Conservation (phyloP, 2,329 filamentous ascomycete genomes). For the Epichloe gansuensis region DNA sequence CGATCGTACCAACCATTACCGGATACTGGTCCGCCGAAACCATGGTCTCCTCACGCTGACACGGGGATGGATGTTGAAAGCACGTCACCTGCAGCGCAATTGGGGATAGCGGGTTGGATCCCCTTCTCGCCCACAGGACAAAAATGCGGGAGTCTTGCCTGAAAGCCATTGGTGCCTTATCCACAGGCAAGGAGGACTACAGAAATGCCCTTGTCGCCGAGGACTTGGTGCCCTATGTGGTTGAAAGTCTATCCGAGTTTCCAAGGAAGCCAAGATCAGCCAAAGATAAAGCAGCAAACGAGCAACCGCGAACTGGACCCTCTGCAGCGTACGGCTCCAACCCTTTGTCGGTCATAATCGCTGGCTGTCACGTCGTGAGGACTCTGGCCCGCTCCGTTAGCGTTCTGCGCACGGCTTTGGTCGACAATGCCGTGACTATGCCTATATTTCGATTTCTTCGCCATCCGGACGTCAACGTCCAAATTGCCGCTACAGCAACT, state of each 20-base stretch:
- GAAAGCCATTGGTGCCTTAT: constrained; percentile 69
- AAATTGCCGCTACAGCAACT: constrained; percentile 73
- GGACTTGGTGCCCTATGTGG: constrained; percentile 69
- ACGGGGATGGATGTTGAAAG: constrained; percentile 22
- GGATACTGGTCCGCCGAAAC: constrained; percentile 16
- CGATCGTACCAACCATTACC: constrained; percentile 36
- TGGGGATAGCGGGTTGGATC: constrained; percentile 50
- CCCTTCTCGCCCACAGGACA: constrained; percentile 54
- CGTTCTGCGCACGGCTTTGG: constrained; percentile 71
- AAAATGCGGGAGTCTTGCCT: constrained; percentile 65
- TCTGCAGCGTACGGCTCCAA: constrained; percentile 54
- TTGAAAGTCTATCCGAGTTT: constrained; percentile 59
- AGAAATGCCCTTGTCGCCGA: constrained; percentile 72
- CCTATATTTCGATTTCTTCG: constrained; percentile 66
- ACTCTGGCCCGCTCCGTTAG: constrained; percentile 77
- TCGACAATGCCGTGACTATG: constrained; percentile 70
- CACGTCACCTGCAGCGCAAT: constrained; percentile 27
- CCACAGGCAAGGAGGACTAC: constrained; percentile 71
- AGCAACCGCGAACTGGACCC: constrained; percentile 16
- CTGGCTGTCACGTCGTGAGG: constrained; percentile 71
- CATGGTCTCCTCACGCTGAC: constrained; percentile 28
- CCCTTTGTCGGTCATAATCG: constrained; percentile 64
- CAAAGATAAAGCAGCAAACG: constrained; percentile 27
- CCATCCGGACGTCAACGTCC: constrained; percentile 64
- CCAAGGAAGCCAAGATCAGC: constrained; percentile 35